phyloP scores from a whole-genome alignment of 2,329 filamentous ascomycete genomes.

The Pseudopithomyces chartarum region DNA sequence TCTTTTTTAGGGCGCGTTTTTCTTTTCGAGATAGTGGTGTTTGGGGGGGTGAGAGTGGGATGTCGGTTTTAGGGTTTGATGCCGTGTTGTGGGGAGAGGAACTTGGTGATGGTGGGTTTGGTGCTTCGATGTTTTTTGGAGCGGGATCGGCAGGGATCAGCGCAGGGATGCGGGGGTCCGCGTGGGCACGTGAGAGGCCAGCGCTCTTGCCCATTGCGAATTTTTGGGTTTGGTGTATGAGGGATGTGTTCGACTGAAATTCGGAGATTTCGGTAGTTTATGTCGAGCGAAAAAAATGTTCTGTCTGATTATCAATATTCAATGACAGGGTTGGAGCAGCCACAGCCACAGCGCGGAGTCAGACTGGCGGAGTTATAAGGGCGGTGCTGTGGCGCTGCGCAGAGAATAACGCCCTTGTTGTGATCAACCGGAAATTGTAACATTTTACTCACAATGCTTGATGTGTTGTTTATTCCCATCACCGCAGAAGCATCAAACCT shows the following conservation, averaged over 20 bases:
- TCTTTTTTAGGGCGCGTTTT: slow-evolving; percentile 27
- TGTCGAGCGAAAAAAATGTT: neutral
- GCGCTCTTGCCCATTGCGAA: slow-evolving; percentile 22
- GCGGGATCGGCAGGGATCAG: slow-evolving; percentile 23
- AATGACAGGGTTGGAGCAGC: neutral
- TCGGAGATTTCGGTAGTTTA: neutral
- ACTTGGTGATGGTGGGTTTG: neutral
- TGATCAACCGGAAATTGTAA: neutral
- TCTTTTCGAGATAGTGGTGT: slow-evolving; percentile 26
- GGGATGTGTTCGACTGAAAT: neutral
- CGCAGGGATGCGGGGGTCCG: slow-evolving; percentile 24
- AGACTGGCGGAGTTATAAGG: slow-evolving; percentile 38
- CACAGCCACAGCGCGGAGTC: slow-evolving; percentile 44
- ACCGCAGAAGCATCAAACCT: too few species aligned
- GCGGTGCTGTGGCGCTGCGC: slow-evolving; percentile 17
- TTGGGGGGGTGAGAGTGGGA: slow-evolving; percentile 1
- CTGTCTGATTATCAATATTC: neutral
- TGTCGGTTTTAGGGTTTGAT: neutral
- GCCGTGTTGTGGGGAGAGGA: slow-evolving; percentile 9
- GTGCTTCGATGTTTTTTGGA: slow-evolving; percentile 1
- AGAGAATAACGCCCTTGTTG: slow-evolving; percentile 27
- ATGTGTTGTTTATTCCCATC: too few species aligned
- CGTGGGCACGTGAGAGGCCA: slow-evolving; percentile 40
- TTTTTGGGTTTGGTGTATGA: neutral
- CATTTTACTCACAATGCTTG: too few species aligned